Percentiles rank a stretch among this genome's conserved stretches.
phyloP scores from a whole-genome alignment of 176 grass and related monocot genomes.

The Tillandsia fasciculata region DNA sequence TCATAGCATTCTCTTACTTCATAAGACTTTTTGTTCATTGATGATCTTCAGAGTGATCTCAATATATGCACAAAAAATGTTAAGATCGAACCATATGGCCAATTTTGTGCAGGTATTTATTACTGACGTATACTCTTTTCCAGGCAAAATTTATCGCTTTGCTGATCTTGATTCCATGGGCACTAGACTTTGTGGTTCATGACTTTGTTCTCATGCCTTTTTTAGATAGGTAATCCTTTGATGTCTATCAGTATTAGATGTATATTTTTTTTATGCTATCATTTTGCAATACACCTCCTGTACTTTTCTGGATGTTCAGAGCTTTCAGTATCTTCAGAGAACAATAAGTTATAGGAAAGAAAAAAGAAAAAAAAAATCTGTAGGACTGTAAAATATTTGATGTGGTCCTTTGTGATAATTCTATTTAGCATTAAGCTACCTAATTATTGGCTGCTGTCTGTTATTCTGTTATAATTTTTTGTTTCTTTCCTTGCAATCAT shows the following conservation, averaged over 20 bases:
- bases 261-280: not conserved
- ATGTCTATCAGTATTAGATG: not conserved
- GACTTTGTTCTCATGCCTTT: conserved; percentile 96
- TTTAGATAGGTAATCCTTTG: conserved; percentile 67
- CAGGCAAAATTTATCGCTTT: conserved; percentile 91
- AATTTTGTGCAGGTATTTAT: not conserved
- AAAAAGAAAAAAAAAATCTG: not conserved
- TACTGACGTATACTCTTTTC: not conserved
- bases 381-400: not conserved
- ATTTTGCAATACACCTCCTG: not conserved
- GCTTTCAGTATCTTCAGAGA: not conserved
- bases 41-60: too few relatives aligned
- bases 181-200: conserved; percentile 79
- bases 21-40: too few relatives aligned
- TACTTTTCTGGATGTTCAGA: not conserved
- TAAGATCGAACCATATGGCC: not conserved
- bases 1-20: too few relatives aligned
- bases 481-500: not conserved
- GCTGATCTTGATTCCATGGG: conserved; percentile 56
- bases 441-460: not conserved
- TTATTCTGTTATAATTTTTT: not conserved
- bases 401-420: not conserved
- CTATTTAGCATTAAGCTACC: not conserved
- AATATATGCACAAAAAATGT: not conserved
- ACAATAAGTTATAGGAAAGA: not conserved